Evolutionary conservation across 2,329 filamentous ascomycete species (phyloP).

Genomic region (Xylariaceae sp.): DNA sequence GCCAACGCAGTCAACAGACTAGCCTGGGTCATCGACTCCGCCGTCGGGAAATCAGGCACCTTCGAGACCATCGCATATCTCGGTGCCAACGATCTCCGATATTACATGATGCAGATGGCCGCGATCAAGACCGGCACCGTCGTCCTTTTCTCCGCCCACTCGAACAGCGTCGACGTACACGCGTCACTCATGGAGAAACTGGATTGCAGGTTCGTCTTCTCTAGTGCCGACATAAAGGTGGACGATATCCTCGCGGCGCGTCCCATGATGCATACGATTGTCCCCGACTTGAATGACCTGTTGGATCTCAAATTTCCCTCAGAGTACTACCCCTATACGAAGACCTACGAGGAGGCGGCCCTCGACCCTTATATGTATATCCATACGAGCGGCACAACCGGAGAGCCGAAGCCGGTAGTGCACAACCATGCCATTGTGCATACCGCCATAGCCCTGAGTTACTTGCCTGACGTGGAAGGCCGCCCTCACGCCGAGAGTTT

Average conservation of each 20-base stretch:
- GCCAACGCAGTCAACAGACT: conserved; percentile 24
- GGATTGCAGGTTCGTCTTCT: conserved; percentile 18
- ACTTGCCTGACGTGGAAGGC: conserved; percentile 16
- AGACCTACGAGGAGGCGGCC: conserved; percentile 20
- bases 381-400: conserved; percentile 24
- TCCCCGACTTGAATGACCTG: conserved; percentile 20
- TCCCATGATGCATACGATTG: conserved; percentile 14
- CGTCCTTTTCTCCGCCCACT: conserved; percentile 23
- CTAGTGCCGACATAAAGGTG: conserved; percentile 16
- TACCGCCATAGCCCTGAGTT: conserved; percentile 3
- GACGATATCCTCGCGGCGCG: conserved; percentile 17
- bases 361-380: conserved; percentile 19
- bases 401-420: conserved; percentile 16
- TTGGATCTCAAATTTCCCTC: conserved; percentile 5
- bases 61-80: conserved; percentile 23
- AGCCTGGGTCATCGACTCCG: conserved; percentile 19
- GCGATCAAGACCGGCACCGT: conserved; percentile 23
- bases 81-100: conserved; percentile 19
- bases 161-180: conserved; percentile 20
- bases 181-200: conserved; percentile 20
- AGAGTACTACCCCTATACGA: conserved; percentile 20
- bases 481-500: conserved; percentile 7
- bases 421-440: conserved; percentile 12
- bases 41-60: conserved; percentile 17
- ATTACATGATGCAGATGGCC: conserved; percentile 24